Base-by-base conservation (phyloP, 2,329 filamentous ascomycete genomes). In the Rhynchosporium graminicola region DNA sequence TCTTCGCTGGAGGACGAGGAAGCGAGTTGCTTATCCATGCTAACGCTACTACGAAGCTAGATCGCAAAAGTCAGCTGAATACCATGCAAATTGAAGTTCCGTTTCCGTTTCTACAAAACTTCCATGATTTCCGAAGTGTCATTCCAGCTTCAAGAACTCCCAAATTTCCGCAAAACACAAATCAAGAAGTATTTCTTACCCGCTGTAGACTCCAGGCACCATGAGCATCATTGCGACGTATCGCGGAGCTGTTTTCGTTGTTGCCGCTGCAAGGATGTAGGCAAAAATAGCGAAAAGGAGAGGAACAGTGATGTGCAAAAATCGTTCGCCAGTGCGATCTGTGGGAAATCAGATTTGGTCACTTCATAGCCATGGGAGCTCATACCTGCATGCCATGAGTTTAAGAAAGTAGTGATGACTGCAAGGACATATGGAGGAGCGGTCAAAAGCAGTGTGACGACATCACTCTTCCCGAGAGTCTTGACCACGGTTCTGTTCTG, bases 1-100 rank as follows among this genome's bases (percentile, higher is more conserved):
- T 62, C 59, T 75, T 75, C 0, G 89, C 86, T 0, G 89, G 88
- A 3, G 91, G 90, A 4, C 90, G 83, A 0, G 90, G 89, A 57
- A 94, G 80, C 1, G 87, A 88, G 72, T 89, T 91, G 52, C 83
- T 86, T 66, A 93, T 91, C 90, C 90, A 95, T 2, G 87, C 83
- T 3, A 91, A 78, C 1, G 81, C 81, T 1, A 90, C 87, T 0
- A 89, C 43, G 33, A 36, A 36, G 9, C 33, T 36, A 10, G 5
- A 36, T 36, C 33, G 9, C 9, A 10, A 36, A 36, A 36, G 33
- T 36, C 33, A 36, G 33, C 33, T 36, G 33, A 10, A 36, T 6
- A 6, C 33, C 33, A 36, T 5, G 6, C 6, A 36, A 6, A 10
- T 10, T 36, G 5, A 36, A 36, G 6, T 36, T 36, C 9, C 88